Conservation (phyloP, 2,329 filamentous ascomycete species). For the Penicillium sp. region DNA sequence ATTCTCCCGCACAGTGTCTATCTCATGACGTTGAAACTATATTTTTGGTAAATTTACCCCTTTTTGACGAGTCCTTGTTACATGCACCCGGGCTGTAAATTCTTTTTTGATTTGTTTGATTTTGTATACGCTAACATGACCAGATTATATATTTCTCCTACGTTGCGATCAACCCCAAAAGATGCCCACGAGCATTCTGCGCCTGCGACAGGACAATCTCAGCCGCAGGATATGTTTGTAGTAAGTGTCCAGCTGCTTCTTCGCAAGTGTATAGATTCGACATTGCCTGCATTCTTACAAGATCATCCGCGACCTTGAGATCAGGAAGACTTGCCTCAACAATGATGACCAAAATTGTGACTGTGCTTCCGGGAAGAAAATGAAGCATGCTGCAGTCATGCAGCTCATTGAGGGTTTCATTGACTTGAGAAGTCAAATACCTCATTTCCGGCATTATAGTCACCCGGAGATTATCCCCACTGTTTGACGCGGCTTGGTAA, state of each 20-base stretch:
- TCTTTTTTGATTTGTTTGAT: not conserved
- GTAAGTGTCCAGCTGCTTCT: conserved; percentile 3
- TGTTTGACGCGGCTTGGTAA: not conserved
- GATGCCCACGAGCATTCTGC: conserved; percentile 9
- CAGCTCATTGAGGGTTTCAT: conserved; percentile 7
- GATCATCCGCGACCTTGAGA: conserved; percentile 3
- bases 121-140: not conserved
- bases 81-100: not conserved
- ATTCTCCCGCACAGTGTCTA: not conserved
- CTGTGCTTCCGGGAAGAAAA: conserved; percentile 3
- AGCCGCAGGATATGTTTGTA: conserved; percentile 13
- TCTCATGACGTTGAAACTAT: too few species aligned
- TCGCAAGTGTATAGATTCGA: conserved; percentile 8
- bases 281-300: conserved; percentile 10
- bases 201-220: conserved; percentile 11
- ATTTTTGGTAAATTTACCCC: too few species aligned
- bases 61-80: too few species aligned
- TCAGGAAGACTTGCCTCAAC: conserved; percentile 4
- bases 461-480: not conserved
- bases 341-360: conserved; percentile 8
- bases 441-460: conserved; percentile 1
- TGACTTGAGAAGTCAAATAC: not conserved
- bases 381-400: conserved; percentile 10
- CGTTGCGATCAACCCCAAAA: not conserved
- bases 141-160: not conserved